Evolutionary conservation across 352 stramenopile species (phyloP), one percentile per base, ranked within the genome.

Genomic region (Elongisporangium senticosum): DNA sequence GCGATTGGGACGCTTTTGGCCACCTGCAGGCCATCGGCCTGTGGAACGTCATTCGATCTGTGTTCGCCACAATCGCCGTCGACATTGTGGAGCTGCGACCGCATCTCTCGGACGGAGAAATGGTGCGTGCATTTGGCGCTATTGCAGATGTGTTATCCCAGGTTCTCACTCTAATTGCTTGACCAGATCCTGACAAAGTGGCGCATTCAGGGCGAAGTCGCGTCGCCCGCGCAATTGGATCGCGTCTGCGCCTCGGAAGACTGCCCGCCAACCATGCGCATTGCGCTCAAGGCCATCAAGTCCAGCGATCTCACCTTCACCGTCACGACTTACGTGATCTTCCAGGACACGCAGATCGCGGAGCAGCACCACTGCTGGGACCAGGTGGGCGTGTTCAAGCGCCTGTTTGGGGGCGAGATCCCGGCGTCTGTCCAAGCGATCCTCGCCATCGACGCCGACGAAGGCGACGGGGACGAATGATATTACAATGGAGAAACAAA

Each of bases 281-380:
- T 86, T 49, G 78, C 73, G 49, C 68, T 90, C 17, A 72, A 75
- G 63, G 79, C 83, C 21, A 92, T 92, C 67, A 90, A 90, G 61
- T 92, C 83, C 54, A 87, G 78, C 37, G 79, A 92, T 57, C 58
- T 92, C 55, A 90, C 83, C 48, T 92, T 92, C 66, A 92, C 83
- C 11, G 83, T 92, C 67, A 92, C 83, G 13, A 87, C 83, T 56
- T 92, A 89, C 64, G 77, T 90, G 40, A 86, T 92, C 56, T 92
- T 92, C 61, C 72, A 92, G 59, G 77, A 88, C 26, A 50, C 75
- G 23, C 74, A 63, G 2, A 90, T 92, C 57, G 78, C 76, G 13
- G 76, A 88, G 64, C 83, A 92, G 61, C 77, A 90, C 67, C 83
- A 92, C 62, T 84, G 79, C 66, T 92, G 83, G 83, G 83, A 92